These are phyloP conservation scores for Achlya hypogyna DNA, from an alignment of 352 stramenopile species.

Conservation along the genomic window DNA sequence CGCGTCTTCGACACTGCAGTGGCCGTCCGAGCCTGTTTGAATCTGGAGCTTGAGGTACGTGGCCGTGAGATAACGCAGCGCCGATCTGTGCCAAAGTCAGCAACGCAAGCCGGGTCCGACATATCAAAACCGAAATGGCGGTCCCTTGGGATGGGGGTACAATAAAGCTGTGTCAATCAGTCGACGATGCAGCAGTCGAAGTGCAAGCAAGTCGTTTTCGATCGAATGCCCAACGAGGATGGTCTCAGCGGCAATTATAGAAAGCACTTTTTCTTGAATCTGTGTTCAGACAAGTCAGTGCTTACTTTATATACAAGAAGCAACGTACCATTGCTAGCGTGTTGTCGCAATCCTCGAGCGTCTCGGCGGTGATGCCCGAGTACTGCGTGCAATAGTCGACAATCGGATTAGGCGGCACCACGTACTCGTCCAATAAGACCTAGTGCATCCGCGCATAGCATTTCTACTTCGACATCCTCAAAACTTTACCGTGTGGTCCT, in stretches of 20 bases:
- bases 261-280: constrained; percentile 53
- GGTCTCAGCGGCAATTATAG: constrained; percentile 48
- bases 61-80: constrained; percentile 60
- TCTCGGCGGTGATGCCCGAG: constrained; percentile 73
- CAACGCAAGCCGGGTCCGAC: not conserved
- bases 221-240: constrained; percentile 85
- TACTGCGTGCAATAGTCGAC: constrained; percentile 85
- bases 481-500: constrained; percentile 34
- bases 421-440: constrained; percentile 73
- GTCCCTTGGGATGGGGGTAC: constrained; percentile 73
- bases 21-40: constrained; percentile 55
- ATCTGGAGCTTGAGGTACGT: constrained; percentile 65
- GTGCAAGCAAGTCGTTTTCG: constrained; percentile 72
- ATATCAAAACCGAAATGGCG: constrained; percentile 37
- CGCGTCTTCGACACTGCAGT: constrained; percentile 78
- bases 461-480: not conserved
- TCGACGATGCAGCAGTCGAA: constrained; percentile 59
- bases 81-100: constrained; percentile 23
- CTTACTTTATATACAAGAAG: not conserved
- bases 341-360: constrained; percentile 60
- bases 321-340: constrained; percentile 27
- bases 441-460: not conserved
- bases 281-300: constrained; percentile 11
- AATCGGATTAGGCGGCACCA: constrained; percentile 68
- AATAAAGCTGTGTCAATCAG: constrained; percentile 75